Conservation (phyloP, 2,329 filamentous ascomycete genomes). For the Colletotrichum sp. region DNA sequence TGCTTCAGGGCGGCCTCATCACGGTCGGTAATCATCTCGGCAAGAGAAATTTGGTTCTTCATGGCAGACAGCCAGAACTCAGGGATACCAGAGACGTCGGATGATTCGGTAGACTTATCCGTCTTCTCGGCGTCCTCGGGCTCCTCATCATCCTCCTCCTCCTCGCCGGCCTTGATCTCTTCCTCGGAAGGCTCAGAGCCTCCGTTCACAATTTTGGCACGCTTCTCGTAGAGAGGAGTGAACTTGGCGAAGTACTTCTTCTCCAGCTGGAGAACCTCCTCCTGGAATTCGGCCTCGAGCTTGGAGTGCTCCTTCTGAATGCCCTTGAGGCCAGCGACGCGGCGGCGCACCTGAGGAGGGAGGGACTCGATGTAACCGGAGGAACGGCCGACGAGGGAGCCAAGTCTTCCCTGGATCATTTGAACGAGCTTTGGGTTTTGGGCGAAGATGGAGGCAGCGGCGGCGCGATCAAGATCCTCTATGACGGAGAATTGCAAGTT, state of each 20-base stretch:
- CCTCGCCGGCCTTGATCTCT: constrained; percentile 87
- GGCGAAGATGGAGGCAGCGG: constrained; percentile 91
- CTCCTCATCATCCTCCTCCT: constrained; percentile 73
- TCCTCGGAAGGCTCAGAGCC: constrained; percentile 82
- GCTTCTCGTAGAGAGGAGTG: constrained; percentile 95
- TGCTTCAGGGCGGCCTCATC: constrained; percentile 93
- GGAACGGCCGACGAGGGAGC: constrained; percentile 89
- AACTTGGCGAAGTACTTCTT: constrained; percentile 99
- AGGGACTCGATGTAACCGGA: constrained; percentile 98
- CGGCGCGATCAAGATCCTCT: constrained; percentile 91
- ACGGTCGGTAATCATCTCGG: constrained; percentile 98
- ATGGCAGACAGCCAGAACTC: constrained; percentile 99
- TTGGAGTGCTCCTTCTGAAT: constrained; percentile 99
- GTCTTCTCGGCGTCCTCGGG: constrained; percentile 59
- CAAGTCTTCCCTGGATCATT: constrained; percentile 97
- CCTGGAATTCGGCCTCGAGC: constrained; percentile 97
- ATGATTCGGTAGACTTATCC: constrained; percentile 57
- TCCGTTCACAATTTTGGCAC: constrained; percentile 91
- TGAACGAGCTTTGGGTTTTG: constrained; percentile 93
- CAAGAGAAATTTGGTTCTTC: constrained; percentile 98
- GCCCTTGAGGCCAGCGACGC: constrained; percentile 94
- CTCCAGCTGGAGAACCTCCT: constrained; percentile 96
- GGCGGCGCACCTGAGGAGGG: constrained; percentile 85
- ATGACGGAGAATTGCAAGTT: constrained; percentile 25
- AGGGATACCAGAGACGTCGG: constrained; percentile 79